These are phyloP conservation scores for Hyaloscypha hepaticicola DNA, from an alignment of 495 filamentous ascomycete species.

Conservation along the genomic window DNA sequence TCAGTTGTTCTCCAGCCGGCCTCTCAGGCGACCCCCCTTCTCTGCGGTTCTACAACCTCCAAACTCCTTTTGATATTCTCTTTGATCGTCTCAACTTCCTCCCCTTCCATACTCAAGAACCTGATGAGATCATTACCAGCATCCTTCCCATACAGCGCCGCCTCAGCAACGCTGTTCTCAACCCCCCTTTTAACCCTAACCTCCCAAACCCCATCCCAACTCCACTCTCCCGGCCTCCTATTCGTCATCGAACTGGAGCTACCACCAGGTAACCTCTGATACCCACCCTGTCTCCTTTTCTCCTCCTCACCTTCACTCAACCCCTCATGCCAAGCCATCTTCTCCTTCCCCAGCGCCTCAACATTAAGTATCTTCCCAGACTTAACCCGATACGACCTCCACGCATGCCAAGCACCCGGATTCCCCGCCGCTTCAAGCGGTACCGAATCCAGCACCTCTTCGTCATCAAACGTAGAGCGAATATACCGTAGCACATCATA, in stretches of 20 bases:
- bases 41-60: constrained; percentile 33
- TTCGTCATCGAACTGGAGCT: constrained; percentile 27
- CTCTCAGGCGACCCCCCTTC: constrained; percentile 21
- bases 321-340: constrained; percentile 20
- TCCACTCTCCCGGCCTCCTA: constrained; percentile 78
- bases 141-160: constrained; percentile 67
- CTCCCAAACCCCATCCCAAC: constrained; percentile 95
- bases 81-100: constrained; percentile 57
- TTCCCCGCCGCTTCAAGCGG: constrained; percentile 83
- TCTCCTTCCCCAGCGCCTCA: constrained; percentile 21
- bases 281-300: constrained; percentile 6
- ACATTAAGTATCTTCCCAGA: constrained; percentile 17
- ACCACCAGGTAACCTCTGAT: constrained; percentile 15
- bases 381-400: constrained; percentile 64
- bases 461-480: constrained; percentile 75
- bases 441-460: constrained; percentile 69
- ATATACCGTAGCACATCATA: constrained; percentile 76
- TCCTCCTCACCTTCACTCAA: constrained; percentile 12
- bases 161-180: constrained; percentile 71
- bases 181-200: constrained; percentile 76
- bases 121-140: constrained; percentile 71
- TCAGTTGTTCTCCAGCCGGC: neutral
- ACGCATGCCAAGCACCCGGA: constrained; percentile 86
- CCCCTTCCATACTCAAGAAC: constrained; percentile 63
- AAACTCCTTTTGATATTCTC: constrained; percentile 57